Evolutionary conservation across 2,329 filamentous ascomycete genomes (phyloP), one percentile per base, ranked within the genome.

Genomic region (Trichophyton rubrum): DNA sequence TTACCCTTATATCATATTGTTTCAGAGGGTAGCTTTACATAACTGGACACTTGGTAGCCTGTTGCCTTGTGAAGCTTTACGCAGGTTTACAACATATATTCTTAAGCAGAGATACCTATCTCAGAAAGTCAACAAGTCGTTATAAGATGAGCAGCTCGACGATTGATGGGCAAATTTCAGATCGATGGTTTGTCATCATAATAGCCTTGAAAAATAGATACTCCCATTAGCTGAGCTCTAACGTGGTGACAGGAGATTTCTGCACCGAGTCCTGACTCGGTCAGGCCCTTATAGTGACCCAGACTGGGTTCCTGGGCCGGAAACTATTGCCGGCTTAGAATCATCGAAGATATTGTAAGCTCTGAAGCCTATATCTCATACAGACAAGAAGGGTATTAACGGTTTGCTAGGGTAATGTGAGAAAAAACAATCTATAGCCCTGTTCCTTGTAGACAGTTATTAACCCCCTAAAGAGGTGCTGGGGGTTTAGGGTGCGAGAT

Each of bases 401-500:
- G 17, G 51, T 24, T 56, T 53, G n/a, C 27, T 63, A 73, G 71
- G 49, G 71, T 73, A 43, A 73, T 73, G 71, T 73, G 67, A 63
- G 70, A 56, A 27, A 22, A 60, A 4, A 51, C 15, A 8, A 9
- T 20, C 7, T 43, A n/a, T n/a, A n/a, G 15, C 15, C 43, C 1
- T 35, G 9, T 24, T 17, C n/a, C 43, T n/a, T 17, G 58, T 27
- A 40, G 41, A 65, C 20, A 17, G 58, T 53, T 49, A 17, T 60
- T 56, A 40, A 55, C 56, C 60, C 20, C 57, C 27, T 24, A 13
- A 59, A 96, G 91, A 66, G 93, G 93, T 61, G 93, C 93, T 62
- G 93, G 93, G 64, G 93, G 93, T 9, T 76, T 99, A 62, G 93
- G 93, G 66, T 99, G 93, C 69, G 93, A 99, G 72, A 95, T 99